A percentile compares a stretch with the other conserved stretches of the same genome.
phyloP scores from a whole-genome alignment of 352 stramenopile genomes.

The Pythium coloratum region DNA sequence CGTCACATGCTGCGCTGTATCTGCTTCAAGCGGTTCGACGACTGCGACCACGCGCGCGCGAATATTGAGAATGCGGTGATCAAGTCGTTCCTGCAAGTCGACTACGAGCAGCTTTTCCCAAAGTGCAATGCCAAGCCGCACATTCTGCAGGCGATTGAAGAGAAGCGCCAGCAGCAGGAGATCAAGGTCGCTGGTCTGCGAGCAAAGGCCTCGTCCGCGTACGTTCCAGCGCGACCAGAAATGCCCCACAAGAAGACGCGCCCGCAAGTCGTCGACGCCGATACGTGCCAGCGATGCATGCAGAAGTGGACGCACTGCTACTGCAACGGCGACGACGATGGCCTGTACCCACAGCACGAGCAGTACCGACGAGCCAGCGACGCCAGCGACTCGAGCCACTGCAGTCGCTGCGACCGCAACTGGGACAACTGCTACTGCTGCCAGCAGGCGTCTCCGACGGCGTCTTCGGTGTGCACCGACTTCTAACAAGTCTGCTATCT shows the following conservation, averaged over 20 bases:
- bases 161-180: slow-evolving; percentile 65
- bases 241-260: slow-evolving; percentile 31
- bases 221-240: slow-evolving; percentile 33
- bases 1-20: slow-evolving; percentile 76
- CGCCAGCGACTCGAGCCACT: slow-evolving; percentile 66
- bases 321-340: slow-evolving; percentile 82
- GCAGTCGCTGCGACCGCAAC: slow-evolving; percentile 61
- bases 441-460: slow-evolving; percentile 67
- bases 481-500: slow-evolving; percentile 26
- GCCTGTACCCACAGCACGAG: slow-evolving; percentile 41
- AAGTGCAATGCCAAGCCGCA: slow-evolving; percentile 53
- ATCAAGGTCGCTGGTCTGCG: slow-evolving; percentile 61
- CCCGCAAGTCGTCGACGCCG: slow-evolving; percentile 52
- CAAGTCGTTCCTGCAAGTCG: slow-evolving; percentile 76
- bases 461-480: slow-evolving; percentile 65
- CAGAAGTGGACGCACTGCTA: slow-evolving; percentile 89
- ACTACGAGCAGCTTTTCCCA: slow-evolving; percentile 59
- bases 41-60: slow-evolving; percentile 59
- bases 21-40: slow-evolving; percentile 64
- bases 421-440: slow-evolving; percentile 81
- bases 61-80: slow-evolving; percentile 77
- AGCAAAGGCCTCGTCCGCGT: slow-evolving; percentile 50
- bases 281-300: slow-evolving; percentile 75
- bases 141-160: slow-evolving; percentile 63
- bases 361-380: slow-evolving; percentile 36